Conservation (phyloP, 768 basidiomycete genomes). For the Strobilomyces confusus region DNA sequence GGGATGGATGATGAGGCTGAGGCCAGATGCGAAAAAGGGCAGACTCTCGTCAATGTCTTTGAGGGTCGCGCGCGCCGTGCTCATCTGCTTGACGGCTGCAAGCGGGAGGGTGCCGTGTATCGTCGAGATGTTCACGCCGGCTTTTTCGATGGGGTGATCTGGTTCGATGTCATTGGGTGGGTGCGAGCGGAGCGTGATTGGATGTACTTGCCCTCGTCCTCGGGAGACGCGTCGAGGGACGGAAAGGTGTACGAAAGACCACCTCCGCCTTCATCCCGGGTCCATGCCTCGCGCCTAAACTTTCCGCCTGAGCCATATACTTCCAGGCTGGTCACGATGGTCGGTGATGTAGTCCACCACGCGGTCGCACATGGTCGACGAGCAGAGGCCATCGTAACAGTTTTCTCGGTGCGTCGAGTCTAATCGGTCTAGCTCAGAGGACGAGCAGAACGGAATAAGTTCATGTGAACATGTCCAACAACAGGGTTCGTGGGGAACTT, state of each 20-base stretch:
- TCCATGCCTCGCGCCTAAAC: slow-evolving; percentile 19
- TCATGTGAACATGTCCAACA: no score
- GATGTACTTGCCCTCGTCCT: background rate
- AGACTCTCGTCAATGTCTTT: slow-evolving; percentile 12
- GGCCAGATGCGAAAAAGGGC: slow-evolving; percentile 15
- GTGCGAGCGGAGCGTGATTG: no score
- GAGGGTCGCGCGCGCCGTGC: slow-evolving; percentile 16
- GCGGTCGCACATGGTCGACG: no score
- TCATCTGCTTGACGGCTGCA: slow-evolving; percentile 23
- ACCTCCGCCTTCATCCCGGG: slow-evolving; percentile 16
- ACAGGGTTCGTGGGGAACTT: no score
- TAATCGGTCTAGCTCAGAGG: no score
- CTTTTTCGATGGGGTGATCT: slow-evolving; percentile 23
- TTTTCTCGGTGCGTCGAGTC: no score
- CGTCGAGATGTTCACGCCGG: slow-evolving; percentile 17
- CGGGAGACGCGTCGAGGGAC: background rate
- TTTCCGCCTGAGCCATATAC: slow-evolving; percentile 3
- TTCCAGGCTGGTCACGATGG: no score
- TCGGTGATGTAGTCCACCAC: no score
- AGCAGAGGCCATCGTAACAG: no score
- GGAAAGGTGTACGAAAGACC: slow-evolving; percentile 20
- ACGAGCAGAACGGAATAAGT: no score
- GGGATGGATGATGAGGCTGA: slow-evolving; percentile 23
- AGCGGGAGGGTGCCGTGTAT: slow-evolving; percentile 17
- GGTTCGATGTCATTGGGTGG: background rate